Evolutionary conservation across 208 protist genomes (phyloP).

Genomic region (Acanthamoeba triangularis): DNA sequence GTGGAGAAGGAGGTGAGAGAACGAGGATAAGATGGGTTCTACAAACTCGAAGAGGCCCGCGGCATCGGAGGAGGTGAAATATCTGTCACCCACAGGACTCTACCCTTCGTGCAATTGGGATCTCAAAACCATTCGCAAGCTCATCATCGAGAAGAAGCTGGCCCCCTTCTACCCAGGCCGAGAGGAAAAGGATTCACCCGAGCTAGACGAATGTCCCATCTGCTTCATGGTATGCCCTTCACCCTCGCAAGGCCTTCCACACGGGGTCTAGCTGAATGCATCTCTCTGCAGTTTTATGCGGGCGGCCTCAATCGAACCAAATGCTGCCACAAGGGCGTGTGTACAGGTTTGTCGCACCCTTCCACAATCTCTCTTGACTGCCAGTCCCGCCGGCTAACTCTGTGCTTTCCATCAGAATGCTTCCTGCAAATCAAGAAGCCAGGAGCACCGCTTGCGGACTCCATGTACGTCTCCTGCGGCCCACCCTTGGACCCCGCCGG

Average conservation of each 20-base stretch:
- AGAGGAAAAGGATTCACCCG: slow-evolving; percentile 76
- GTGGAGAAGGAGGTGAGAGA: not conserved
- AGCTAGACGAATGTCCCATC: slow-evolving; percentile 83
- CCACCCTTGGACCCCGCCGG: not conserved
- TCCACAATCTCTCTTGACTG: not conserved
- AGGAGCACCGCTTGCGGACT: not conserved
- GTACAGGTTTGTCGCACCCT: slow-evolving; percentile 55
- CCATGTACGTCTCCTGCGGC: slow-evolving; percentile 7
- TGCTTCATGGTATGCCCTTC: slow-evolving; percentile 80
- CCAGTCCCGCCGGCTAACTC: not conserved
- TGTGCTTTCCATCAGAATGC: slow-evolving; percentile 75
- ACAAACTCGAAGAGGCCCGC: not conserved
- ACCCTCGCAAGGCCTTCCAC: not conserved
- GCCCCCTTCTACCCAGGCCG: slow-evolving; percentile 74
- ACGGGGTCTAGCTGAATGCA: not conserved
- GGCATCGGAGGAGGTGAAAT: slow-evolving; percentile 24
- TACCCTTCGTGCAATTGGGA: slow-evolving; percentile 86
- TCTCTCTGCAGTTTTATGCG: slow-evolving; percentile 72
- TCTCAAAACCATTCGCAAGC: slow-evolving; percentile 76
- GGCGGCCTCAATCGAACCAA: slow-evolving; percentile 82
- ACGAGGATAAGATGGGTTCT: not conserved
- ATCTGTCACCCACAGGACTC: slow-evolving; percentile 72
- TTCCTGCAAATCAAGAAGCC: slow-evolving; percentile 86
- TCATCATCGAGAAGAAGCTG: slow-evolving; percentile 83
- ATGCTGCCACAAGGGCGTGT: slow-evolving; percentile 85